Evolutionary conservation across 108 stramenopile species (phyloP), one percentile per base, ranked within the genome.

Genomic region (Nitzschia sp.): DNA sequence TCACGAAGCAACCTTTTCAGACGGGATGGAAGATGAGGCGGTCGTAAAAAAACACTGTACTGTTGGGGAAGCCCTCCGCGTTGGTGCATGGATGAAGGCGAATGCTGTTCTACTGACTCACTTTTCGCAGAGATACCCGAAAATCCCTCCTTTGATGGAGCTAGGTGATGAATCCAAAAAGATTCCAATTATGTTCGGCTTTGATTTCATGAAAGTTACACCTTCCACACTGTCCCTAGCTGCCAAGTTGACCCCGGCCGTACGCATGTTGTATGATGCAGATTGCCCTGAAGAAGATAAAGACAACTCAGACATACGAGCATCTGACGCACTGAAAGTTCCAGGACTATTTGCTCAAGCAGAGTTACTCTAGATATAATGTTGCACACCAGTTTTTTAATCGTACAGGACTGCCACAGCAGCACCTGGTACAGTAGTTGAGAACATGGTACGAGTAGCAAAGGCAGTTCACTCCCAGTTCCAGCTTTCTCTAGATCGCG

Each of bases 1-100:
- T 60, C 98, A 98, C 52, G 98, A 98, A 79, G 97, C 98, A 22
- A 98, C 98, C 8, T 98, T 98, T 77, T 95, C 95, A 63, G 91
- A 97, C 78, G 93, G 86, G 25, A 89, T 93, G 89, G 88, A 87
- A 69, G 88, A 85, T 8, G 91, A 94, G 58, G 95, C 92, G 19
- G 74, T 76, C 6, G 57, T 89, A 46, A 97, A 97, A 75, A 79
- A 83, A 10, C 98, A 99, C 81, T 91, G 79, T 41, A 99, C 98
- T 8, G 84, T 96, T 17, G 87, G 89, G 41, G 95, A 98, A 65
- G 98, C 98, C 6, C 62, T 97, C 21, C 51, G 56, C 6, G 82
- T 98, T 41, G 96, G 84, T 15, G 48, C 55, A 51, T 55, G 75
- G 41, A 96, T 96, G 96, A 71, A 82, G 14, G 97, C 94, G 6